phyloP scores from a whole-genome alignment of 495 filamentous ascomycete species.

The Tuber brumale region DNA sequence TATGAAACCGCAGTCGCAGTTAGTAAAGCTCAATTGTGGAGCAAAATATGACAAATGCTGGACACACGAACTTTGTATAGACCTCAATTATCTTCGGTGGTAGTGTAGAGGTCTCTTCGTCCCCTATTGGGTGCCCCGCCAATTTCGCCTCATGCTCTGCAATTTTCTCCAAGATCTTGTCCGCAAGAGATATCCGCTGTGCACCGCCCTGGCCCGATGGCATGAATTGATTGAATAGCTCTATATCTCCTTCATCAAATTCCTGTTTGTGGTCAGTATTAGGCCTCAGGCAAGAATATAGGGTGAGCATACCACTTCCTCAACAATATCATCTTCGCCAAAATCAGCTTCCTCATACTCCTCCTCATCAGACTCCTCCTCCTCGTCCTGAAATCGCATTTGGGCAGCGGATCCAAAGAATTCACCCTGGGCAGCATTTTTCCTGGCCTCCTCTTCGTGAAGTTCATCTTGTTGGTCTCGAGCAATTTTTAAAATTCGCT shows the following conservation, averaged over 20 bases:
- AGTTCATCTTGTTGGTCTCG: slow-evolving; percentile 60
- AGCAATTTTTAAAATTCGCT: slow-evolving; percentile 78
- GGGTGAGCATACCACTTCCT: slow-evolving; percentile 55
- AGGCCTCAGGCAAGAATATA: not conserved
- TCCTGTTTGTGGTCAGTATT: slow-evolving; percentile 49
- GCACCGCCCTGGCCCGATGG: slow-evolving; percentile 51
- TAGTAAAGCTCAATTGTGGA: not conserved
- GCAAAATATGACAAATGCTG: not conserved
- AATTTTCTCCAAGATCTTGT: slow-evolving; percentile 88
- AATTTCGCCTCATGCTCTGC: slow-evolving; percentile 76
- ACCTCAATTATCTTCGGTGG: slow-evolving; percentile 90
- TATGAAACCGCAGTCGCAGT: slow-evolving; percentile 12
- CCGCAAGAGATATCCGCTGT: slow-evolving; percentile 72
- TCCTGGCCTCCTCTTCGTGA: slow-evolving; percentile 46
- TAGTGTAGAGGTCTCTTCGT: slow-evolving; percentile 75
- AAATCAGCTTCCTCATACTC: slow-evolving; percentile 49
- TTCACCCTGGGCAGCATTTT: slow-evolving; percentile 54
- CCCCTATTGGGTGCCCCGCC: slow-evolving; percentile 45
- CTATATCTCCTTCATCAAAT: slow-evolving; percentile 81
- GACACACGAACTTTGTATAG: slow-evolving; percentile 66
- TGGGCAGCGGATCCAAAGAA: slow-evolving; percentile 25
- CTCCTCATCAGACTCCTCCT: slow-evolving; percentile 52
- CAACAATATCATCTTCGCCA: slow-evolving; percentile 65
- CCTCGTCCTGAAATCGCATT: slow-evolving; percentile 48
- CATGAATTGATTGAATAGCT: slow-evolving; percentile 84